A percentile compares a stretch with the other conserved stretches of the same genome.
phyloP scores from a whole-genome alignment of 208 protist species.

The Trypanosoma scelopori region DNA sequence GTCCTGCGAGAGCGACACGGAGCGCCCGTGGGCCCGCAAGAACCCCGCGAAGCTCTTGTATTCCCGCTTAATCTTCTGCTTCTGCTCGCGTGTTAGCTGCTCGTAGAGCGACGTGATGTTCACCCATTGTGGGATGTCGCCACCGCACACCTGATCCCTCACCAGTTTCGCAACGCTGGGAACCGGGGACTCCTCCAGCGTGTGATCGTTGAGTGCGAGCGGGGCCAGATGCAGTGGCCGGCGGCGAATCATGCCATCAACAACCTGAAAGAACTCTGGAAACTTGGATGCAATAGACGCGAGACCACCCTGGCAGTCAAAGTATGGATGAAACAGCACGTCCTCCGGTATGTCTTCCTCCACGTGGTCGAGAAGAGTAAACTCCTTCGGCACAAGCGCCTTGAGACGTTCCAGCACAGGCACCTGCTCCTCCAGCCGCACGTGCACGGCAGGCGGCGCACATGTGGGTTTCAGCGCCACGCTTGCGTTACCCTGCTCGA shows the following conservation, averaged over 20 bases:
- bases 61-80: slow-evolving; percentile 53
- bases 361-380: slow-evolving; percentile 59
- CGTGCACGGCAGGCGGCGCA: slow-evolving; percentile 73
- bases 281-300: slow-evolving; percentile 78
- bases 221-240: slow-evolving; percentile 74
- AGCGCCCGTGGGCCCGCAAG: slow-evolving; percentile 69
- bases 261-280: slow-evolving; percentile 83
- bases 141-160: slow-evolving; percentile 53
- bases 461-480: slow-evolving; percentile 51
- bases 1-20: slow-evolving; percentile 78
- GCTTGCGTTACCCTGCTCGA: slow-evolving; percentile 45
- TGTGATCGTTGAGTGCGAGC: slow-evolving; percentile 70
- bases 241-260: slow-evolving; percentile 59
- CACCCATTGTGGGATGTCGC: slow-evolving; percentile 81
- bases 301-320: slow-evolving; percentile 89
- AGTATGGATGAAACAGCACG: slow-evolving; percentile 88
- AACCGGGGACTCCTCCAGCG: slow-evolving; percentile 65
- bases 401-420: slow-evolving; percentile 79
- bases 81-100: slow-evolving; percentile 63
- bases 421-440: slow-evolving; percentile 78
- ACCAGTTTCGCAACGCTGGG: slow-evolving; percentile 64
- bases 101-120: slow-evolving; percentile 82
- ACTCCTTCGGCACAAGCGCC: slow-evolving; percentile 61
- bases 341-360: slow-evolving; percentile 82
- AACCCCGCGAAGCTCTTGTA: slow-evolving; percentile 85